Evolutionary conservation across 2,329 filamentous ascomycete species (phyloP).

Genomic region (Fusarium palustre): DNA sequence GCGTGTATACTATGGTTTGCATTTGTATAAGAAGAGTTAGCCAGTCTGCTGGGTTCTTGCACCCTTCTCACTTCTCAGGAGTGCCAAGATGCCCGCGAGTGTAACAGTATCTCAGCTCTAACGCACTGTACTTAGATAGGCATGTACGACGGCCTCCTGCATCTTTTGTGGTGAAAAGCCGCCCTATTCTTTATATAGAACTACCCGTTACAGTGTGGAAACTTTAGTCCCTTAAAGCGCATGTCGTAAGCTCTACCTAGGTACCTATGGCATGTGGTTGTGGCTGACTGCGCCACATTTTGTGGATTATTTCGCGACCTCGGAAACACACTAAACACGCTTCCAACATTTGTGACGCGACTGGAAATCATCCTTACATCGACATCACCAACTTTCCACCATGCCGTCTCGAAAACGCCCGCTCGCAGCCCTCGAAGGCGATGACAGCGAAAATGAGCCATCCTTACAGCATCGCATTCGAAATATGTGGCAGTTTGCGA

Average conservation of each 20-base stretch:
- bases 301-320: constrained; percentile 37
- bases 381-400: constrained; percentile 35
- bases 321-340: constrained; percentile 35
- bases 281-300: constrained; percentile 46
- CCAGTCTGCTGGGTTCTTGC: constrained; percentile 18
- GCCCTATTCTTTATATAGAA: constrained; percentile 42
- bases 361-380: constrained; percentile 27
- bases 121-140: constrained; percentile 31
- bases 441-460: constrained; percentile 27
- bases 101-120: constrained; percentile 23
- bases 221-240: constrained; percentile 26
- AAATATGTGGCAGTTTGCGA: constrained; percentile 96
- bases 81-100: constrained; percentile 28
- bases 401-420: constrained; percentile 48
- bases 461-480: constrained; percentile 72
- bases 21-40: constrained; percentile 32
- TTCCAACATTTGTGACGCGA: constrained; percentile 44
- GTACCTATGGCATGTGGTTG: constrained; percentile 39
- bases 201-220: constrained; percentile 41
- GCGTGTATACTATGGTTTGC: constrained; percentile 26
- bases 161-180: constrained; percentile 2
- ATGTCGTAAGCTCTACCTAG: constrained; percentile 25
- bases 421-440: constrained; percentile 35
- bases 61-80: constrained; percentile 41
- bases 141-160: constrained; percentile 4